phyloP scores from a whole-genome alignment of 805 yeast genomes.

The Candida berthetii region DNA sequence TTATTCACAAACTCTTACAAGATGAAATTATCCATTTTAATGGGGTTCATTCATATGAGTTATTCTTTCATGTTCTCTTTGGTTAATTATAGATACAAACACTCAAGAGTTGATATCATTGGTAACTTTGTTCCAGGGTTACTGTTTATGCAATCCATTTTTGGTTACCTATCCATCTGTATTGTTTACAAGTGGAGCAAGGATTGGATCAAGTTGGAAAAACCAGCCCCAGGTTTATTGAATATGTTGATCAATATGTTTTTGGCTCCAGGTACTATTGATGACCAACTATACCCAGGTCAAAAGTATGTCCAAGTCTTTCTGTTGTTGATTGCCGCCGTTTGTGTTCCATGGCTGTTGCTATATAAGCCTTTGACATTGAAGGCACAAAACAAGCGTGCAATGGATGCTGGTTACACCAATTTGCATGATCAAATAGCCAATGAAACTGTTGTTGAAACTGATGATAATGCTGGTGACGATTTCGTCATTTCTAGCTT shows the following conservation, averaged over 20 bases:
- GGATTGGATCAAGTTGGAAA: conserved; percentile 76
- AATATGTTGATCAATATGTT: conserved; percentile 97
- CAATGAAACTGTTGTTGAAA: conserved; percentile 22
- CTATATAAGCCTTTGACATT: conserved; percentile 76
- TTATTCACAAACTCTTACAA: conserved; percentile 92
- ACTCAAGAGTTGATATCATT: conserved; percentile 69
- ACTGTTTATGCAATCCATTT: conserved; percentile 92
- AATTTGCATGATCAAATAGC: conserved; percentile 29
- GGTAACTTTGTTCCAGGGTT: conserved; percentile 95
- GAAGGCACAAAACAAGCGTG: conserved; percentile 48
- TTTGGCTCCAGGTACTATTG: conserved; percentile 84
- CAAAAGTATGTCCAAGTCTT: conserved; percentile 73
- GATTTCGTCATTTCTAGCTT: conserved; percentile 36
- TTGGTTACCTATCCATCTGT: conserved; percentile 82
- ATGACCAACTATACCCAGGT: conserved; percentile 72
- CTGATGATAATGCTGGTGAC: conserved; percentile 43
- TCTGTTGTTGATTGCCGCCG: conserved; percentile 67
- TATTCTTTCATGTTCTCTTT: conserved; percentile 83
- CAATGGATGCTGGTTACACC: conserved; percentile 44
- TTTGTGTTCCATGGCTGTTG: conserved; percentile 91
- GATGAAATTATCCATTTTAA: conserved; percentile 91
- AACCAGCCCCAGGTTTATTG: conserved; percentile 86
- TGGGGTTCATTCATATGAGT: conserved; percentile 95
- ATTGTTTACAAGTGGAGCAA: conserved; percentile 93
- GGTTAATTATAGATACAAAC: conserved; percentile 67